These are phyloP conservation scores for Brachypodium distachyon DNA, from an alignment of 202 grass and related monocot genomes.

Conservation along the genomic window DNA sequence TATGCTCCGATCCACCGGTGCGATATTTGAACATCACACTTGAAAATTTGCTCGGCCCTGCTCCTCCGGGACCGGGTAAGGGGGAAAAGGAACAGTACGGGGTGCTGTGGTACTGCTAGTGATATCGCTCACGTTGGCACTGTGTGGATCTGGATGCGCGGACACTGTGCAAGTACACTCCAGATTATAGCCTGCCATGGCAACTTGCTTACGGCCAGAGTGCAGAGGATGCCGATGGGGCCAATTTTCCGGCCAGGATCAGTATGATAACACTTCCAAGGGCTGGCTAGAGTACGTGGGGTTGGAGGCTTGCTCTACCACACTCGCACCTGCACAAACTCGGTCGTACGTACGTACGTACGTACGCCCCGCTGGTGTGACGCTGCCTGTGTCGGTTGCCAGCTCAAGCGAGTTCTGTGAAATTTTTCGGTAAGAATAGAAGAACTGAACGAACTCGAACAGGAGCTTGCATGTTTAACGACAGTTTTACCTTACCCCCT, in stretches of 20 bases:
- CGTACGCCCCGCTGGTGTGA: too few relatives aligned
- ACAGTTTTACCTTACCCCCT: neutral
- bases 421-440: too few relatives aligned
- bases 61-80: neutral
- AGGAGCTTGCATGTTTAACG: neutral
- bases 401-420: too few relatives aligned
- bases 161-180: slow-evolving; percentile 25
- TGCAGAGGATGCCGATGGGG: neutral
- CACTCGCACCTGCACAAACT: neutral
- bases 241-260: neutral
- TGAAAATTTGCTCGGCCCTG: neutral
- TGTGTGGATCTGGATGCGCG: slow-evolving; percentile 27
- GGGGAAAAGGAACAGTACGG: neutral
- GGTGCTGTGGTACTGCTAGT: neutral
- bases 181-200: neutral
- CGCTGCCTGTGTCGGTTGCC: too few relatives aligned
- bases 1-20: neutral
- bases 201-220: neutral
- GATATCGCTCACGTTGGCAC: neutral
- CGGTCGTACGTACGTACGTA: neutral
- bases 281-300: neutral
- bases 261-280: neutral
- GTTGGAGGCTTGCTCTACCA: too few relatives aligned
- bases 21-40: neutral
- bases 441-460: too few relatives aligned